Base-by-base conservation (phyloP, 305 asterid species). In the Ajuga reptans region DNA sequence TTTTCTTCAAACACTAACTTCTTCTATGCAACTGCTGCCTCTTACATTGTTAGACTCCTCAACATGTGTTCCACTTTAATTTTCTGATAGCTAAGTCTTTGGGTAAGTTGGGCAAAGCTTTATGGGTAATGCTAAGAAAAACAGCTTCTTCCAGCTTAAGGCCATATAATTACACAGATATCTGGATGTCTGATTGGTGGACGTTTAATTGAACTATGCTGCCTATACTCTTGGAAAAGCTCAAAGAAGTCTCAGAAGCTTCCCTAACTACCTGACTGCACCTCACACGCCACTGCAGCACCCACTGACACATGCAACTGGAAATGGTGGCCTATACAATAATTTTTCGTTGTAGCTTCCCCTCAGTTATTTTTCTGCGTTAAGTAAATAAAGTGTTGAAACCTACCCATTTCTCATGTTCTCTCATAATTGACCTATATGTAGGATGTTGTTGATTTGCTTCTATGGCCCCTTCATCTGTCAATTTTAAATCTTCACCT, bases 361-460 rank as follows among this genome's bases (percentile, higher is more conserved):
- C n/a, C n/a, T n/a, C n/a, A n/a, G n/a, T n/a, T n/a, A n/a, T n/a
- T n/a, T n/a, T n/a, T 21, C 2, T 2, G 27, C 2, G 2, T 21
- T 21, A 0, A 21, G 1, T 21, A 21, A 21, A 2, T 1, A 21
- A 21, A 2, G 27, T 21, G 27, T 21, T 21, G 27, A 1, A 2
- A 21, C 2, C 36, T 31, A 3, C 36, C 6, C 36, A 11, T 24
- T 61, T 66, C 37, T 46, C 16, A 46, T 2, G 2, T 2, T 21
- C 27, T 46, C 27, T 21, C 27, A 21, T 21, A 12, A 46, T 46
- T 29, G 53, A 67, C 50, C 34, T 53, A 42, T 36, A 52, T 39
- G 76, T 9, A 51, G 36, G 9, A 73, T 66, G 54, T 54, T 24
- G 46, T 69, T 31, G 54, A 50, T 71, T 62, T 67, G 41, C 45